Conservation (phyloP, 225 moss, liverwort and hornwort genomes). For the Physcomitrellopsis africana region DNA sequence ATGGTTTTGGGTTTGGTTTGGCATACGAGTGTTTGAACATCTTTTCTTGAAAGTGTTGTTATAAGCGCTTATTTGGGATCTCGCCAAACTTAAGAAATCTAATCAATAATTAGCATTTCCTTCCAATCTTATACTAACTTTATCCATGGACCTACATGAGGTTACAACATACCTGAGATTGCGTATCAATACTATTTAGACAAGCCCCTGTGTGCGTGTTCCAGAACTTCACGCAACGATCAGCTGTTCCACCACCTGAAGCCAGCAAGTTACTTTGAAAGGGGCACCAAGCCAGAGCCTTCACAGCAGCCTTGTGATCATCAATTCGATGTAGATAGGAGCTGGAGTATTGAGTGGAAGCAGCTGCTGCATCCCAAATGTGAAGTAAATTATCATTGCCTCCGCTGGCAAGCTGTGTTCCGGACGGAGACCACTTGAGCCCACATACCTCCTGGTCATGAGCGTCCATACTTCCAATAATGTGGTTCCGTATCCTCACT, state of each 20-base stretch:
- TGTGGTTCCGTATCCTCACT: constrained; percentile 60
- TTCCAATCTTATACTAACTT: no score
- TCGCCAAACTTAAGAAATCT: no score
- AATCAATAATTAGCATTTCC: no score
- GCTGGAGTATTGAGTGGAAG: constrained; percentile 35
- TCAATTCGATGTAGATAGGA: constrained; percentile 57
- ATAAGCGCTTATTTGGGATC: no score
- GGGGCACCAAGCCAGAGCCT: constrained; percentile 73
- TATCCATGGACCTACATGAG: no score
- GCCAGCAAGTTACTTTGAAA: constrained; percentile 69
- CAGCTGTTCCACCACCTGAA: constrained; percentile 75
- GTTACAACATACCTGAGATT: constrained; percentile 27
- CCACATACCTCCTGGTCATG: constrained; percentile 66
- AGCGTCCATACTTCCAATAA: constrained; percentile 17
- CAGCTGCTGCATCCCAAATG: constrained; percentile 54
- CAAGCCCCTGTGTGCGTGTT: constrained; percentile 72
- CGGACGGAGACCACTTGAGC: constrained; percentile 73
- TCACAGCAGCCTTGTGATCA: constrained; percentile 72
- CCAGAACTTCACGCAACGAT: constrained; percentile 75
- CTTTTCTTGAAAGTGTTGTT: no score
- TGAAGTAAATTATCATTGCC: constrained; percentile 76
- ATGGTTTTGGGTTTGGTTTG: no score
- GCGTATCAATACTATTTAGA: constrained; percentile 64
- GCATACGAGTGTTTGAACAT: no score
- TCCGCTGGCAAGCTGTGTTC: constrained; percentile 68